phyloP scores from a whole-genome alignment of 129 eudicot genomes.

The Cynara cardunculus region DNA sequence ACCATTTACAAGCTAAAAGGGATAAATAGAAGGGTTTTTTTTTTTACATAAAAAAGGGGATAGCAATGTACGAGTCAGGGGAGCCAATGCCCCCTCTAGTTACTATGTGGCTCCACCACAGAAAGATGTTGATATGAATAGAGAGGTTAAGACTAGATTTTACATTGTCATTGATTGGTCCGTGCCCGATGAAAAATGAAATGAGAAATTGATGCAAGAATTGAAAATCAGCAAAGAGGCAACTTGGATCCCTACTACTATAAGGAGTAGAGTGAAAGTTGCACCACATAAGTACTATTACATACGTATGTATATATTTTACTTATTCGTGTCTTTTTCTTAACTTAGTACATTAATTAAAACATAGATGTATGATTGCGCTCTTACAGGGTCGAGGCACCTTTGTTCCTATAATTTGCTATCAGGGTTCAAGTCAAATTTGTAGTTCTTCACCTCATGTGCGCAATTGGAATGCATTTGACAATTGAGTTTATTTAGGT shows the following conservation, averaged over 20 bases:
- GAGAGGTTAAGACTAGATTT: background rate
- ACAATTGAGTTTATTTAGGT: background rate
- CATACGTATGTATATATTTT: background rate
- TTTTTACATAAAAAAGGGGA: too few relatives aligned
- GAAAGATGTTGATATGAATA: background rate
- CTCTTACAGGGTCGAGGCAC: background rate
- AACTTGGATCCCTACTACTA: background rate
- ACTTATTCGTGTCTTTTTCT: background rate
- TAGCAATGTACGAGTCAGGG: too few relatives aligned
- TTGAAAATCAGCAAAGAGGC: background rate
- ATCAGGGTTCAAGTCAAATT: background rate
- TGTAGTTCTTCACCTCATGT: background rate
- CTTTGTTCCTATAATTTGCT: background rate
- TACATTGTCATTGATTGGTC: background rate
- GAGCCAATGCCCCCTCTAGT: too few relatives aligned
- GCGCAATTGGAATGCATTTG: background rate
- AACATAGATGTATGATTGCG: background rate
- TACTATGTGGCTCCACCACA: too few relatives aligned
- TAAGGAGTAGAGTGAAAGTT: background rate
- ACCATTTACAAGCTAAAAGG: too few relatives aligned
- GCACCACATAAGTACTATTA: background rate
- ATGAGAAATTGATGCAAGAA: background rate
- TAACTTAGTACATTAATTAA: background rate
- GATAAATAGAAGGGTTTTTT: too few relatives aligned
- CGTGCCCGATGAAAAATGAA: background rate